These are phyloP conservation scores for Pseudogymnoascus sp. DNA, from an alignment of 2,329 filamentous ascomycete species.

Conservation along the genomic window DNA sequence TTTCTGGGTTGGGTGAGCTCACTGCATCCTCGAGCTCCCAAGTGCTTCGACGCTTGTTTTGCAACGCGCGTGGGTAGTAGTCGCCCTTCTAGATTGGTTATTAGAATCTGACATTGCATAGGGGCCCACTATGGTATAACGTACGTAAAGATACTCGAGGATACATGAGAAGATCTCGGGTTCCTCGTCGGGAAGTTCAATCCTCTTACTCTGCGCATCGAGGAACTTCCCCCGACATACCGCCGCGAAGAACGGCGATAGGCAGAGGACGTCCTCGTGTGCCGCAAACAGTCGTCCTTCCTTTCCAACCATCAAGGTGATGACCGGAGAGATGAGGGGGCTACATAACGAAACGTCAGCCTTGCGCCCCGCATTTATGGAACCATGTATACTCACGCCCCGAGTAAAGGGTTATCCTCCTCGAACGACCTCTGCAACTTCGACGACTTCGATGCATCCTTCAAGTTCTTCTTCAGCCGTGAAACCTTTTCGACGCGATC, in stretches of 20 bases:
- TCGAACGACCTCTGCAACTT: constrained; percentile 81
- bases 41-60: constrained; percentile 76
- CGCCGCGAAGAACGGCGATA: constrained; percentile 75
- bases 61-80: constrained; percentile 83
- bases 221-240: constrained; percentile 65
- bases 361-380: constrained; percentile 15
- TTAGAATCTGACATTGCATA: background rate
- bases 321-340: constrained; percentile 55
- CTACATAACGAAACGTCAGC: constrained; percentile 13
- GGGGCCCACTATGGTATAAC: background rate
- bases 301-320: constrained; percentile 75
- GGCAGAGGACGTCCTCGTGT: constrained; percentile 82
- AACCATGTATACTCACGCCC: constrained; percentile 33
- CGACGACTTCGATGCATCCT: constrained; percentile 70
- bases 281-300: constrained; percentile 89
- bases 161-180: constrained; percentile 88
- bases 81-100: constrained; percentile 59
- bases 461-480: constrained; percentile 70
- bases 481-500: constrained; percentile 83
- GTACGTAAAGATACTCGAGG: constrained; percentile 81
- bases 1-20: constrained; percentile 45
- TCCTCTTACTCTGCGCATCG: constrained; percentile 68
- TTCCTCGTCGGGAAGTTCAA: constrained; percentile 66
- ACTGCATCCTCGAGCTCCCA: constrained; percentile 78
- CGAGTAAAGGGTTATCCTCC: constrained; percentile 38